Evolutionary conservation across 2,329 filamentous ascomycete species (phyloP).

Genomic region (Fusarium nurragi): DNA sequence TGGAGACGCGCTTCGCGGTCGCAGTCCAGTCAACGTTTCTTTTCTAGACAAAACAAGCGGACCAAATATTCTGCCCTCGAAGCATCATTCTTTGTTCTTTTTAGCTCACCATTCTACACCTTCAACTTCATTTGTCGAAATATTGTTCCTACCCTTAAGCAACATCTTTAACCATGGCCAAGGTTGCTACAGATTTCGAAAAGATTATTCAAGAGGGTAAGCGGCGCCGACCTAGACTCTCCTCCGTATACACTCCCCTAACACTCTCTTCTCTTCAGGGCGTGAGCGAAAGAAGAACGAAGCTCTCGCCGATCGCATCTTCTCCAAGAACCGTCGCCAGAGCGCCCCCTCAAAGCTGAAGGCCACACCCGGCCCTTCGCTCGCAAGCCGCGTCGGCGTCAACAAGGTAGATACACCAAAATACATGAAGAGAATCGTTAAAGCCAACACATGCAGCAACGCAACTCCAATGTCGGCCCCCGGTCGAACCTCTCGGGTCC

Average conservation of each 20-base stretch:
- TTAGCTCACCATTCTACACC: not conserved
- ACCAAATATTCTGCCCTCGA: not conserved
- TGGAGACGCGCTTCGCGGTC: slow-evolving; percentile 42
- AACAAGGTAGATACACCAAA: slow-evolving; percentile 66
- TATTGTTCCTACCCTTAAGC: not conserved
- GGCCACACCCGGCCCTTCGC: slow-evolving; percentile 60
- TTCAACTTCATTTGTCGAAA: not conserved
- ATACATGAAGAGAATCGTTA: slow-evolving; percentile 8
- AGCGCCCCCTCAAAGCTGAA: slow-evolving; percentile 64
- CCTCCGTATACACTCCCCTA: not conserved
- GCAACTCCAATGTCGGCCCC: slow-evolving; percentile 35
- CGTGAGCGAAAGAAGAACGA: slow-evolving; percentile 78
- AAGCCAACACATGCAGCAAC: slow-evolving; percentile 33
- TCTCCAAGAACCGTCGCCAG: slow-evolving; percentile 67
- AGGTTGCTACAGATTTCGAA: slow-evolving; percentile 61
- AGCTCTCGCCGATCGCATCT: slow-evolving; percentile 75
- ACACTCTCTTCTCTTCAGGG: slow-evolving; percentile 49
- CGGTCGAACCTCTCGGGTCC: slow-evolving; percentile 46
- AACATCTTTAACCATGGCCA: slow-evolving; percentile 49
- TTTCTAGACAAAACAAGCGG: slow-evolving; percentile 22
- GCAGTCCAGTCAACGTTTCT: slow-evolving; percentile 32
- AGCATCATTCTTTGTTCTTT: not conserved
- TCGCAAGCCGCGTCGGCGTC: slow-evolving; percentile 77
- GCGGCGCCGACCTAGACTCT: not conserved
- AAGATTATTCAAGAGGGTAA: slow-evolving; percentile 65